These are phyloP conservation scores for Chenopodium suecicum DNA, from an alignment of 148 eudicot genomes.

Conservation along the genomic window DNA sequence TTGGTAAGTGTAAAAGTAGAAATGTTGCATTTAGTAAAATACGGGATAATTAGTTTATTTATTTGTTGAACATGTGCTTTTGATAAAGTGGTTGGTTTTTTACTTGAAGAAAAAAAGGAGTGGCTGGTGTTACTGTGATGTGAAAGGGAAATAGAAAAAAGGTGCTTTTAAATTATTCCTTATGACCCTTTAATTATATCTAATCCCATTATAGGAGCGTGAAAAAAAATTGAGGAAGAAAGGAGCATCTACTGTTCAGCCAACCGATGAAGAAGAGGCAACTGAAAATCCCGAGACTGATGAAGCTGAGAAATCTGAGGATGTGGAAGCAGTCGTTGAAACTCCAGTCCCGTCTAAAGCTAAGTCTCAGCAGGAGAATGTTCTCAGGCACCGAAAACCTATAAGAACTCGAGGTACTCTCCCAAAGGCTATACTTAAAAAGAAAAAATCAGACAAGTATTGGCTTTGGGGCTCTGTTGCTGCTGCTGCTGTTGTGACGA, in stretches of 20 bases:
- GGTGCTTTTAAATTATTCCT: too few species aligned
- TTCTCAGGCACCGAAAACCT: conserved; percentile 35
- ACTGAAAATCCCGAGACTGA: conserved; percentile 33
- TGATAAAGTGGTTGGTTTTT: too few species aligned
- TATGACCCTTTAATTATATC: not conserved
- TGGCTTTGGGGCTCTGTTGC: conserved; percentile 61
- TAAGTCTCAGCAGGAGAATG: conserved; percentile 45
- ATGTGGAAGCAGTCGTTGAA: conserved; percentile 45
- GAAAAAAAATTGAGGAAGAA: conserved; percentile 82
- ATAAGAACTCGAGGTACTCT: conserved; percentile 49
- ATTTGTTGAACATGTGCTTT: not conserved
- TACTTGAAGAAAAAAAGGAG: too few species aligned
- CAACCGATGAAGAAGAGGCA: conserved; percentile 47
- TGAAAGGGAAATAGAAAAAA: too few species aligned
- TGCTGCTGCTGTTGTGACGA: conserved; percentile 37
- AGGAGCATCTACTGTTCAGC: conserved; percentile 37
- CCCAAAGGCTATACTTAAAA: conserved; percentile 59
- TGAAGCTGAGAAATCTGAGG: conserved; percentile 45
- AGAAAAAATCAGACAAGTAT: conserved; percentile 64
- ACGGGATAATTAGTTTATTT: too few species aligned
- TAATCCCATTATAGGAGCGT: conserved; percentile 48
- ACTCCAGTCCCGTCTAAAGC: conserved; percentile 35
- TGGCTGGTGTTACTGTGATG: too few species aligned
- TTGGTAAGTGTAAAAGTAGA: too few species aligned
- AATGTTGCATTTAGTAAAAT: too few species aligned